phyloP scores from a whole-genome alignment of 371 early-diverging fungal genomes.

The Mucor plumbeus region DNA sequence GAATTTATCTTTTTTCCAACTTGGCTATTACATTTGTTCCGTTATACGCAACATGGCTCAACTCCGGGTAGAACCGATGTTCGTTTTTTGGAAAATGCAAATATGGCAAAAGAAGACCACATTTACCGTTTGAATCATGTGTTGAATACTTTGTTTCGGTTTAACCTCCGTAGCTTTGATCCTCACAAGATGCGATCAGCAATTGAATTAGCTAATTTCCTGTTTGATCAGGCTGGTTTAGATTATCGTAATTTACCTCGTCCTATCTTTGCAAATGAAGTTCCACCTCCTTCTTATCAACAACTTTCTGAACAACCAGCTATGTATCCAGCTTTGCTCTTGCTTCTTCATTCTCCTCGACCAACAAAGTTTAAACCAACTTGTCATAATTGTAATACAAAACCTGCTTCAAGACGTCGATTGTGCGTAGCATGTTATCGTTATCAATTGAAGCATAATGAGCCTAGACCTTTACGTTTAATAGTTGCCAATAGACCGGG shows the following conservation, averaged over 20 bases:
- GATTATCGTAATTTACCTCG: slow-evolving; percentile 39
- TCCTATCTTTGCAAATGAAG: slow-evolving; percentile 29
- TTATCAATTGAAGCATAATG: slow-evolving; percentile 45
- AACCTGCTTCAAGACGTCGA: slow-evolving; percentile 48
- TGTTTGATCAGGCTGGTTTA: slow-evolving; percentile 47
- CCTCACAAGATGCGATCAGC: slow-evolving; percentile 28
- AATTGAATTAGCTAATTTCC: slow-evolving; percentile 38
- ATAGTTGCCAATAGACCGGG: slow-evolving; percentile 49
- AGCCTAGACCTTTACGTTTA: slow-evolving; percentile 43
- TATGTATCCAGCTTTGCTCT: slow-evolving; percentile 35
- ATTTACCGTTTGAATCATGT: slow-evolving; percentile 54
- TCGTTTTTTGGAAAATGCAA: slow-evolving; percentile 47
- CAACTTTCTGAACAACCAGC: slow-evolving; percentile 23
- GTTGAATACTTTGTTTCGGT: slow-evolving; percentile 51
- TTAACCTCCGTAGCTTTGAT: slow-evolving; percentile 44
- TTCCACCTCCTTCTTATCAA: background rate
- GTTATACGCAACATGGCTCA: slow-evolving; percentile 45
- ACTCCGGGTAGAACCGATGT: slow-evolving; percentile 54
- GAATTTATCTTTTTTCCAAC: slow-evolving; percentile 55
- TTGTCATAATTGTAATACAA: slow-evolving; percentile 49
- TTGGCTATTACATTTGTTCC: slow-evolving; percentile 51
- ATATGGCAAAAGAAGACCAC: slow-evolving; percentile 52
- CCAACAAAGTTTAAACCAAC: slow-evolving; percentile 48
- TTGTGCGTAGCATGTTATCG: slow-evolving; percentile 52
- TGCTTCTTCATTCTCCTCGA: slow-evolving; percentile 40